Percentiles rank a stretch among this genome's conserved stretches.
Evolutionary conservation across 1,139 yeast species (phyloP).

Genomic region (Suhomyces wounanorum): DNA sequence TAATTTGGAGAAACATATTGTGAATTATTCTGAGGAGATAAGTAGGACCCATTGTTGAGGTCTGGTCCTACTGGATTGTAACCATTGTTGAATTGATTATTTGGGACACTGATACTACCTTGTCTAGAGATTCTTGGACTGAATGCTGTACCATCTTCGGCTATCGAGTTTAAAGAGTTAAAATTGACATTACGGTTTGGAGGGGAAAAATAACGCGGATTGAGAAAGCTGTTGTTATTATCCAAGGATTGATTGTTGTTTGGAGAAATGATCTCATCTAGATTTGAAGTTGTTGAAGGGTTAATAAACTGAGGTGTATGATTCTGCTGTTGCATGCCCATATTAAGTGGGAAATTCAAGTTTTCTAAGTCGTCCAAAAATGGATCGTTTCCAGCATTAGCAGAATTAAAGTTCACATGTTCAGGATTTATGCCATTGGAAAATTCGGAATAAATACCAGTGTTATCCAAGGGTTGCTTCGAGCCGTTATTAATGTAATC

Average conservation of each 20-base stretch:
- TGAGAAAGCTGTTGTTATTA: conserved; percentile 29
- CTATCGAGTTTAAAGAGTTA: conserved; percentile 34
- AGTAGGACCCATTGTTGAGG: conserved; percentile 15
- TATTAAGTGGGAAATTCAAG: conserved; percentile 17
- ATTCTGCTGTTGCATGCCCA: conserved; percentile 3
- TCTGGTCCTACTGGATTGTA: conserved; percentile 18
- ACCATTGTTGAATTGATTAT: conserved; percentile 14
- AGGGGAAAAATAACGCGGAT: conserved; percentile 48
- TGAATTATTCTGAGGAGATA: conserved; percentile 18
- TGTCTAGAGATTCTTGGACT: conserved; percentile 37
- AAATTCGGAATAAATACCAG: conserved; percentile 4
- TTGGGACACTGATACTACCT: conserved; percentile 36
- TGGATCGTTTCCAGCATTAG: conserved; percentile 28
- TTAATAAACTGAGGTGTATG: conserved; percentile 15
- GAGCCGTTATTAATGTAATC: conserved; percentile 8
- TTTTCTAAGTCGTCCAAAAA: conserved; percentile 39
- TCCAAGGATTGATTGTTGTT: conserved; percentile 12
- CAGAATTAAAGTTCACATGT: conserved; percentile 8
- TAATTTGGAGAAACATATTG: conserved; percentile 22
- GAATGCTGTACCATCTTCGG: conserved; percentile 31
- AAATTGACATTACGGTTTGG: conserved; percentile 30
- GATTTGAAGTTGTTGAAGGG: conserved; percentile 25
- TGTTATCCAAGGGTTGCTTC: conserved; percentile 3
- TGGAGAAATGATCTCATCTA: conserved; percentile 44
- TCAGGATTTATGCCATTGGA: conserved; percentile 3